Evolutionary conservation across 805 yeast genomes (phyloP), one percentile per base, ranked within the genome.

Genomic region (Starmerella stellata): DNA sequence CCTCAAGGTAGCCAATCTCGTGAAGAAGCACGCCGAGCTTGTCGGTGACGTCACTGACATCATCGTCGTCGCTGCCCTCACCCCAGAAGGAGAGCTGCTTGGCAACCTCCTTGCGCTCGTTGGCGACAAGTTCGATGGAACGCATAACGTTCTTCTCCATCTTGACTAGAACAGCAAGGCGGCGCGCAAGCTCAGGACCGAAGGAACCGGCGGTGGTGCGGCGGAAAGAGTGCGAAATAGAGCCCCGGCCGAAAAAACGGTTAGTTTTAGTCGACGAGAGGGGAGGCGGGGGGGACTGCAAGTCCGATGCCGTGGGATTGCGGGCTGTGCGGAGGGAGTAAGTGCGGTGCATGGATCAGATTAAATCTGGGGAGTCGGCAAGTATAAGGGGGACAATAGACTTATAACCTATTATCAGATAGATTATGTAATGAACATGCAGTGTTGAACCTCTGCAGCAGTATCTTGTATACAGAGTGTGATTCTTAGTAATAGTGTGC

Each of bases 71-170:
- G 44, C 43, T 39, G 58, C 78, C 92, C 61, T 80, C 94, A 66
- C 98, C 98, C 98, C 98, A 87, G 51, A 77, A 61, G 27, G 95
- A 83, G 60, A 87, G 72, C 68, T 87, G 96, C 69, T 83, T 85
- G 53, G 96, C 98, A 51, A 85, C 95, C 55, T 78, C 85, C 60
- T 85, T 76, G 61, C 95, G 75, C 69, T 90, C 96, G 54, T 78
- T 73, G 51, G 95, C 82, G 43, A 82, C 85, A 48, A 81, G 69
- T 67, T 90, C 96, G 55, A 90, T 70, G 45, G 93, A 75, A 63
- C 95, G 77, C 79, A 85, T 77, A 48, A 87, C 78, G 61, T 80
- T 79, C 72, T 90, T 90, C 68, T 87, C 98, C 70, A 83, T 79
- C 72, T 87, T 90, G 59, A 90, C 81, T 59, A 81, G 72, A 55